Base-by-base conservation (phyloP, 73 alveolate species). In the Paramecium octaurelia region DNA sequence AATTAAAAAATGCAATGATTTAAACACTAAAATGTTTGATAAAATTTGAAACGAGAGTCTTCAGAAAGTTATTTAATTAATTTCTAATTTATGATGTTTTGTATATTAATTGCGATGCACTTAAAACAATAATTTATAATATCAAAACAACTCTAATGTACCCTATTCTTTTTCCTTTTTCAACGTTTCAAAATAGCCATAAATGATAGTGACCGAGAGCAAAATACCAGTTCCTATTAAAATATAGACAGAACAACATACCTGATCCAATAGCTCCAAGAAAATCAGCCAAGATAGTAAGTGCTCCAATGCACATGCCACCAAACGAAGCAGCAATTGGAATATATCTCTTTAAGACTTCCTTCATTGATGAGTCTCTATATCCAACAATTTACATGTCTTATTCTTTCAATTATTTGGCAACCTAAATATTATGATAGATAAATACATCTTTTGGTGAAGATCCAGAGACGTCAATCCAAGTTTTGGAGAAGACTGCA, bases 241-340 rank as follows among this genome's bases (percentile, higher is more conserved):
- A 59, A 38, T 54, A 54, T 54, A 54, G 27, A 31, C 24, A 11
- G 10, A 21, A 1, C 23, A 31, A 68, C 0, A 44, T 89, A 89
- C 94, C 97, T 11, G 98, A 92, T 35, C 99, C 99, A 94, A 99
- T 99, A 76, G 99, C 99, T 43, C 99, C 99, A 85, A 99, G 89
- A 93, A 99, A 98, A 93, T 99, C 99, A 44, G 99, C 99, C 88
- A 98, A 70, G 76, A 99, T 97, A 46, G 99, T 95, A 64, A 99
- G 96, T 44, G 99, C 99, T 27, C 99, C 99, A 94, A 99, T 99
- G 95, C 99, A 98, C 99, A 98, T 97, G 70, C 99, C 99, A 36
- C 99, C 99, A 92, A 99, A 98, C 76, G 99, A 97, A n/a, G 99
- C 99, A 24, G 99, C 99, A 92, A 97, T 97, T 40, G 99, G 99